Percentiles rank a stretch among this genome's conserved stretches.
Conservation (phyloP, 768 basidiomycete genomes). For the Hericium alpestre region DNA sequence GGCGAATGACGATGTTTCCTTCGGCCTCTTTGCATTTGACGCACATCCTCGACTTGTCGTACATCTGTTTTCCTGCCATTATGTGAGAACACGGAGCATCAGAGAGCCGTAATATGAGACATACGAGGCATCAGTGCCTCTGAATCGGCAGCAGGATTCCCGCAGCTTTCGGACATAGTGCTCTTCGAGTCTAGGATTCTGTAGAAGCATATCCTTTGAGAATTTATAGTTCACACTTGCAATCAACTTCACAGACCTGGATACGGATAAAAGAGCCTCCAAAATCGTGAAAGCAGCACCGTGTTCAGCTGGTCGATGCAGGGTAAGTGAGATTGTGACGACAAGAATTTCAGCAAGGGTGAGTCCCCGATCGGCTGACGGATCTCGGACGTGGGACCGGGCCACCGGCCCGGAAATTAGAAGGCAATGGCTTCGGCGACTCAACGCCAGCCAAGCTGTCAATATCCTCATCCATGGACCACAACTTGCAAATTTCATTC, state of each 20-base stretch:
- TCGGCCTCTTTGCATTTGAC: conserved; percentile 60
- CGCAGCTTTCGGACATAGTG: conserved; percentile 28
- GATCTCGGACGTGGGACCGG: background rate
- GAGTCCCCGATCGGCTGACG: background rate
- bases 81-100: conserved; percentile 45
- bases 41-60: conserved; percentile 56
- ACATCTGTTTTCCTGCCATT: conserved; percentile 48
- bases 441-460: background rate
- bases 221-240: no score
- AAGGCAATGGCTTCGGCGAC: background rate
- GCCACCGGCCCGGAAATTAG: background rate
- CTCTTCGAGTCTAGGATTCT: background rate
- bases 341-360: background rate
- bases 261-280: background rate
- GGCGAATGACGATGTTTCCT: conserved; percentile 66
- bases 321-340: no score
- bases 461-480: no score
- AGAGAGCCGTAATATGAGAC: conserved; percentile 18
- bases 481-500: no score
- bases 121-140: conserved; percentile 24
- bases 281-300: no score
- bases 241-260: background rate
- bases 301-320: no score
- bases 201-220: no score
- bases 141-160: conserved; percentile 47